These are phyloP conservation scores for Spathaspora passalidarum DNA, from an alignment of 805 yeast genomes.

Conservation along the genomic window DNA sequence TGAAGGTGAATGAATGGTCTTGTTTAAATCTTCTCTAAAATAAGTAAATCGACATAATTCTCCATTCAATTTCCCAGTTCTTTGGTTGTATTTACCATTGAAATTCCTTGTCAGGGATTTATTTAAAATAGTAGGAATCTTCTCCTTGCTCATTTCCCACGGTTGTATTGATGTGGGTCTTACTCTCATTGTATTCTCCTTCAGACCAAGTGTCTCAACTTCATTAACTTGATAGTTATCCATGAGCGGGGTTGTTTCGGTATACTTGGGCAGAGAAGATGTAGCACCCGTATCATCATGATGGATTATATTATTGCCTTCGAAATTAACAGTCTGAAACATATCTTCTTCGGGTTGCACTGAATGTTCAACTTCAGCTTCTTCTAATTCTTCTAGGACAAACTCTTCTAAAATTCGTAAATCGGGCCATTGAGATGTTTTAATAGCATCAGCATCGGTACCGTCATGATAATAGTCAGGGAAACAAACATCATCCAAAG, in stretches of 20 bases:
- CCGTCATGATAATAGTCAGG: constrained; percentile 58
- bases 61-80: constrained; percentile 13
- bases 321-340: constrained; percentile 7
- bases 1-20: constrained; percentile 88
- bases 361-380: constrained; percentile 5
- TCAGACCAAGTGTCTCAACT: constrained; percentile 38
- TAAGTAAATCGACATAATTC: constrained; percentile 72
- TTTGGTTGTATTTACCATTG: constrained; percentile 2
- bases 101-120: constrained; percentile 2
- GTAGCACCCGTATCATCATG: not conserved
- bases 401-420: constrained; percentile 70
- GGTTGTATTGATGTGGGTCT: constrained; percentile 77
- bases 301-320: constrained; percentile 5
- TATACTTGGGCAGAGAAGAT: constrained; percentile 9
- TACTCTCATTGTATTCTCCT: constrained; percentile 43
- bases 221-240: constrained; percentile 30
- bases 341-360: not conserved
- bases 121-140: constrained; percentile 28
- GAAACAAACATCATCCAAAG: constrained; percentile 89
- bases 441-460: constrained; percentile 14
- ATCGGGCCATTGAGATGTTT: constrained; percentile 74
- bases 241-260: constrained; percentile 31
- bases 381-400: constrained; percentile 61
- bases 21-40: constrained; percentile 82
- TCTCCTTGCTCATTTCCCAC: constrained; percentile 50